Percentiles rank a stretch among this genome's conserved stretches.
Conservation (phyloP, 495 filamentous ascomycete genomes). For the Cercophora scortea region DNA sequence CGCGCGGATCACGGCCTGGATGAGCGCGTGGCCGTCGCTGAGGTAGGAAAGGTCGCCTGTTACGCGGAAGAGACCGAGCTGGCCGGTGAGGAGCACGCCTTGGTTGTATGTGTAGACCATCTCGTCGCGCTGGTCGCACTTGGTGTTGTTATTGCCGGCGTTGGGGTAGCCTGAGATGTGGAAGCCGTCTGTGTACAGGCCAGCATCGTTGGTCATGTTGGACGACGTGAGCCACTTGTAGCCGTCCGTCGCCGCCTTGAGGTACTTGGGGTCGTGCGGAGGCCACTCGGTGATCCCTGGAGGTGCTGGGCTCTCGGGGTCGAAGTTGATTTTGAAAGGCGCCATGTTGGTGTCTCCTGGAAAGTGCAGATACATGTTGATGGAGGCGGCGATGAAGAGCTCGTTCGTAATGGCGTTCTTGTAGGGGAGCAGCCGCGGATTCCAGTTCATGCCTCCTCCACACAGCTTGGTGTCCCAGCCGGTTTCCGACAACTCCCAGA, state of each 20-base stretch:
- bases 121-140: conserved; percentile 73
- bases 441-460: conserved; percentile 91
- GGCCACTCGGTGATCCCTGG: conserved; percentile 6
- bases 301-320: not conserved
- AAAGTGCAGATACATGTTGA: conserved; percentile 87
- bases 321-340: conserved; percentile 46
- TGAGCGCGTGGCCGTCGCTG: conserved; percentile 66
- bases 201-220: conserved; percentile 75
- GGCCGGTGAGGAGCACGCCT: conserved; percentile 81
- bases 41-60: conserved; percentile 64
- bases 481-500: conserved; percentile 71
- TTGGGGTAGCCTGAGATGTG: conserved; percentile 66
- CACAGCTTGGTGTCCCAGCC: conserved; percentile 84
- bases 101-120: conserved; percentile 98
- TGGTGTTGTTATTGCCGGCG: conserved; percentile 39
- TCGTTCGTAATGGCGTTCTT: conserved; percentile 98
- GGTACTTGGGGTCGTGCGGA: conserved; percentile 57
- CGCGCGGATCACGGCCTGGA: conserved; percentile 62
- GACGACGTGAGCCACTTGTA: conserved; percentile 72
- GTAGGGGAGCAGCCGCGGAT: conserved; percentile 71
- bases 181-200: conserved; percentile 83
- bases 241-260: conserved; percentile 63
- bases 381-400: conserved; percentile 73
- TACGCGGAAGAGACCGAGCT: conserved; percentile 69
- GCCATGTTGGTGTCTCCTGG: conserved; percentile 68